A percentile compares a stretch with the other conserved stretches of the same genome.
Conservation (phyloP, 2,329 filamentous ascomycete species). For the Pyricularia sp. region DNA sequence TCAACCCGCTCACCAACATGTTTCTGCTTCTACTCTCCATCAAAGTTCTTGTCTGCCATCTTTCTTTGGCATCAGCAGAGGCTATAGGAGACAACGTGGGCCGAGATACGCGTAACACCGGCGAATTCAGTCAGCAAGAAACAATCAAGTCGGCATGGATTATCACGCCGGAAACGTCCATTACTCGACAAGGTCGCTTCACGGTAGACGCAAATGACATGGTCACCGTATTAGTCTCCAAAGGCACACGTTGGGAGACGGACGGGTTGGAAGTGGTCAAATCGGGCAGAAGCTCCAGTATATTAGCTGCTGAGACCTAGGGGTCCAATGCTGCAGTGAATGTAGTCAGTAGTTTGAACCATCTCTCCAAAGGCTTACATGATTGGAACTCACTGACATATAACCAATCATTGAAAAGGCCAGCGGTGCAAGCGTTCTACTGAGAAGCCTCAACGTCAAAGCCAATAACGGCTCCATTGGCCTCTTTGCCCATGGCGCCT, state of each 20-base stretch:
- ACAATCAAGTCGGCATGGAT: not conserved
- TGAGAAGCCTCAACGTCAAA: not conserved
- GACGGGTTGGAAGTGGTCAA: not conserved
- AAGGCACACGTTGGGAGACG: not conserved
- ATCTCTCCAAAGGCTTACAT: too few species aligned
- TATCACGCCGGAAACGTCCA: not conserved
- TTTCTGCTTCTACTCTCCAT: not conserved
- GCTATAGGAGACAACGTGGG: not conserved
- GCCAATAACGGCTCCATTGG: constrained; percentile 1
- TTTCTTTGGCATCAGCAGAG: not conserved
- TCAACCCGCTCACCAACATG: not conserved
- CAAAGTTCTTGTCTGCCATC: not conserved
- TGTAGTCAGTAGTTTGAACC: not conserved
- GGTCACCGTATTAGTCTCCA: not conserved
- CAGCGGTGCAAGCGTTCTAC: not conserved
- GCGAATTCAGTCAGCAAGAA: not conserved
- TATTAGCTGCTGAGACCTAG: not conserved
- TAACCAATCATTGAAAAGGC: not conserved
- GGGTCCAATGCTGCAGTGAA: constrained; percentile 3
- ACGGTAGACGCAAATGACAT: not conserved
- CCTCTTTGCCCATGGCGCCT: not conserved
- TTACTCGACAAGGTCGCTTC: not conserved
- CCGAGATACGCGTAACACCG: not conserved
- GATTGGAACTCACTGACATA: not conserved
- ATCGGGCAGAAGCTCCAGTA: not conserved